Conservation (phyloP, 1,284 basidiomycete species). For the Fomitopsis pinicola region DNA sequence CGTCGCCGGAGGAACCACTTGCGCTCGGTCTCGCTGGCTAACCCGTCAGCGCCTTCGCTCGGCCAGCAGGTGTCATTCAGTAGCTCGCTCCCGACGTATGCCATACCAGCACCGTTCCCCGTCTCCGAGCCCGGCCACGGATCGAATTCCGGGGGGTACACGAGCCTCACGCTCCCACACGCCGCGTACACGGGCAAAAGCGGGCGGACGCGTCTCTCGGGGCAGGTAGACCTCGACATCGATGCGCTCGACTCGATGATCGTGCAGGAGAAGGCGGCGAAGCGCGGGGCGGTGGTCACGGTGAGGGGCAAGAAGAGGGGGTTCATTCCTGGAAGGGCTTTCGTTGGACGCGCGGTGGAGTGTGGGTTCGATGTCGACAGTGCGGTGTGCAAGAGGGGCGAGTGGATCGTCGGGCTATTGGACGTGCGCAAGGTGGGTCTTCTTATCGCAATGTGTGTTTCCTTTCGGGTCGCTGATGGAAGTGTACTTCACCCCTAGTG, state of each 20-base stretch:
- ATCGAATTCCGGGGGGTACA: slow-evolving; percentile 41
- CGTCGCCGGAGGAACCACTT: slow-evolving; percentile 11
- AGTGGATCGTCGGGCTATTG: slow-evolving; percentile 79
- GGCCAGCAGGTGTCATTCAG: slow-evolving; percentile 6
- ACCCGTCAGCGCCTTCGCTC: slow-evolving; percentile 9
- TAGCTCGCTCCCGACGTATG: slow-evolving; percentile 26
- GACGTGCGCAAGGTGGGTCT: slow-evolving; percentile 71
- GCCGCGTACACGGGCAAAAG: slow-evolving; percentile 38
- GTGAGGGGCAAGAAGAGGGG: slow-evolving; percentile 35
- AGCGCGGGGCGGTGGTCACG: slow-evolving; percentile 6
- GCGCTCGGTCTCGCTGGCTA: slow-evolving; percentile 1
- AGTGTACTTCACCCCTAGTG: slow-evolving; percentile 40
- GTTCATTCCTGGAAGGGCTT: slow-evolving; percentile 78
- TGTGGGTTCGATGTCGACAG: slow-evolving; percentile 75
- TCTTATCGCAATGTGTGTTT: slow-evolving; percentile 5
- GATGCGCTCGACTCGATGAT: slow-evolving; percentile 70
- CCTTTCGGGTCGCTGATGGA: slow-evolving; percentile 6
- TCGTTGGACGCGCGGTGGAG: slow-evolving; percentile 77
- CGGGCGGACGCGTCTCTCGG: slow-evolving; percentile 32
- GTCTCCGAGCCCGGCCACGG: slow-evolving; percentile 11
- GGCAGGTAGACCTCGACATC: slow-evolving; percentile 68
- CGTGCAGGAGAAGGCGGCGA: slow-evolving; percentile 40
- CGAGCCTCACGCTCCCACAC: slow-evolving; percentile 68
- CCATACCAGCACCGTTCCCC: slow-evolving; percentile 26
- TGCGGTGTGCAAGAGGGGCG: slow-evolving; percentile 64